These are phyloP conservation scores for Entoloma clypeatum DNA, from an alignment of 1,284 basidiomycete species.

Conservation along the genomic window DNA sequence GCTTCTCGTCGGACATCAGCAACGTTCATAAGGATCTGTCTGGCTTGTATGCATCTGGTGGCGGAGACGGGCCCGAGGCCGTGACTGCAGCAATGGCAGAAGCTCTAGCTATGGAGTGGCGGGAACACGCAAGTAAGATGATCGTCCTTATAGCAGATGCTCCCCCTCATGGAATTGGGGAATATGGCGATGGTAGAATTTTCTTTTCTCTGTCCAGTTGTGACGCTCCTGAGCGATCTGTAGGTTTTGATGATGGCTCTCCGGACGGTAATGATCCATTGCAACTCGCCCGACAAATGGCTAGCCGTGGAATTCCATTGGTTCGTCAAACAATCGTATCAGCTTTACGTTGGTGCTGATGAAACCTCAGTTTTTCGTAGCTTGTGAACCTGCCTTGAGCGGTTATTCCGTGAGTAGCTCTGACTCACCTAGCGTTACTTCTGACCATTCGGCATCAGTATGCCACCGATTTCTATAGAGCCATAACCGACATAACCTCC, in stretches of 20 bases:
- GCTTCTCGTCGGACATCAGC: conserved; percentile 89
- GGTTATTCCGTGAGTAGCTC: conserved; percentile 75
- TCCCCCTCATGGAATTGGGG: conserved; percentile 92
- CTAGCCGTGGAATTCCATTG: conserved; percentile 83
- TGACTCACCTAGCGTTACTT: conserved; percentile 10
- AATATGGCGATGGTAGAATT: conserved; percentile 87
- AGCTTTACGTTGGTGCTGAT: conserved; percentile 7
- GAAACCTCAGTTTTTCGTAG: conserved; percentile 82
- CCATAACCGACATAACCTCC: conserved; percentile 88
- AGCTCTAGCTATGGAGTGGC: conserved; percentile 88
- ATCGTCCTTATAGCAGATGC: conserved; percentile 95
- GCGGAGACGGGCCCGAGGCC: conserved; percentile 97
- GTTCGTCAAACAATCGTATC: conserved; percentile 45
- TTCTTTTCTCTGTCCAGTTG: conserved; percentile 3
- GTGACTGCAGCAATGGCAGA: conserved; percentile 93
- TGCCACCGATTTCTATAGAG: conserved; percentile 94
- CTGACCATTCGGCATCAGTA: conserved; percentile 46
- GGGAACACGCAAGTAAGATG: conserved; percentile 89
- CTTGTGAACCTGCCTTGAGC: conserved; percentile 95
- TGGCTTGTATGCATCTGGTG: conserved; percentile 86
- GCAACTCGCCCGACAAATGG: conserved; percentile 86
- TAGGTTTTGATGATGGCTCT: conserved; percentile 88
- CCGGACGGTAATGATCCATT: conserved; percentile 94
- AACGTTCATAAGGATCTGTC: conserved; percentile 86
- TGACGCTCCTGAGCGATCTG: conserved; percentile 7